Base-by-base conservation (phyloP, 768 basidiomycete genomes). In the Mycena vulgaris region DNA sequence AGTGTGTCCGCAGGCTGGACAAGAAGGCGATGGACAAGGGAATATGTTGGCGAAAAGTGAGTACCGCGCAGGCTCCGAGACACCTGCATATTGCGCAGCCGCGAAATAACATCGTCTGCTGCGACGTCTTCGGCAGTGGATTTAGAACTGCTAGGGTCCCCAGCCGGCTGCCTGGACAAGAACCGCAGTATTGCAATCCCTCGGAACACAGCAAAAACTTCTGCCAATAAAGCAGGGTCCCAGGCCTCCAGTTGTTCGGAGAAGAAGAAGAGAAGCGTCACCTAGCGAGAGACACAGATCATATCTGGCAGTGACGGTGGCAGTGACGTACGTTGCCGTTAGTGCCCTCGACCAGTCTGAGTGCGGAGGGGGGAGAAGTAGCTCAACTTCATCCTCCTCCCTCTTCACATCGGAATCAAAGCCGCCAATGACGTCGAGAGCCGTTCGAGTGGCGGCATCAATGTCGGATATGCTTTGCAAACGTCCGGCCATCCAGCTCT, bases 161-260 rank as follows among this genome's bases (percentile, higher is more conserved):
- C 83, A n/a, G 86, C 87, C 59, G 92, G 89, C 75, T 92, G 92
- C 55, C 84, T 84, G 19, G 86, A 81, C 53, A 90, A 83, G 66
- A 86, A 87, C 30, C 89, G 91, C 23, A 94, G 82, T 84, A 93
- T 92, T 27, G 92, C 89, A 27, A 93, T 81, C 17, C 92, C 93
- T n/a, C 93, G 87, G 73, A 92, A 94, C 30, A 95, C 89, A 10
- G 92, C 92, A 78, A 95, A 91, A 27, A 94, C 87, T 76, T 95
- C 93, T 11, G 89, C 90, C 53, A 93, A 79, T 30, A 93, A 75
- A 25, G 89, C 82, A 21, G 89, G 88, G 75, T 92, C 89, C 90
- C 92, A 92, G 37, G 83, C 80, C 39, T 82, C 80, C n/a, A 92
- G 80, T 42, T 90, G 88, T 28, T 91, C 89, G 9, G 89, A 85